Percentiles rank a stretch among this genome's conserved stretches.
Conservation (phyloP, 257 asterid genomes). For the Galeopsis tetrahit region DNA sequence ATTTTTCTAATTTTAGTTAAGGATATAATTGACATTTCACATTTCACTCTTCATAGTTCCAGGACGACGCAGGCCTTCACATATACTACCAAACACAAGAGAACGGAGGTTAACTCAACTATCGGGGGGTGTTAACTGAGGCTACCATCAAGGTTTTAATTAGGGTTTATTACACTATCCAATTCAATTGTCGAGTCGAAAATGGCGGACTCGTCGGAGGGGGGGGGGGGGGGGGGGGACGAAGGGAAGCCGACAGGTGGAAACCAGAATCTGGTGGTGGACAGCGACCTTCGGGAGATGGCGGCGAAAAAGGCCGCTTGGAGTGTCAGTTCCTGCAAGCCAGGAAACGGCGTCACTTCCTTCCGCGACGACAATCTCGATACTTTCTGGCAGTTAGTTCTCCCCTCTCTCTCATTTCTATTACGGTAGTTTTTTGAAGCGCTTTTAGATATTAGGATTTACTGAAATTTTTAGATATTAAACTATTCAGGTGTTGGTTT, state of each 20-base stretch:
- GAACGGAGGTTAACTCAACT: no score
- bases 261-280: conserved; percentile 62
- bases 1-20: no score
- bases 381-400: conserved; percentile 85
- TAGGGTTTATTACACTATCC: conserved; percentile 25
- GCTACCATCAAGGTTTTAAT: background rate
- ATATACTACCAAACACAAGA: no score
- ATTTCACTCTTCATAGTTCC: no score
- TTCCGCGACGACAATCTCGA: conserved; percentile 93
- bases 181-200: background rate
- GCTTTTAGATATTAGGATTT: background rate
- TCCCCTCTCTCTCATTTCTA: conserved; percentile 8
- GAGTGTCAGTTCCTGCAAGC: conserved; percentile 97
- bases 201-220: conserved; percentile 92
- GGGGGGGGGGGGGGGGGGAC: conserved; percentile 89
- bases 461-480: background rate
- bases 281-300: conserved; percentile 88
- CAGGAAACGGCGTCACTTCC: conserved; percentile 78
- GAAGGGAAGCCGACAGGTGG: conserved; percentile 88
- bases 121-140: no score
- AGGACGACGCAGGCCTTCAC: no score
- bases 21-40: no score
- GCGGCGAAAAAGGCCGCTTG: conserved; percentile 91
- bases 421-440: background rate
- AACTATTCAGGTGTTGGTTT: background rate